Percentiles rank a stretch among this genome's conserved stretches.
Evolutionary conservation across 805 yeast species (phyloP).

Genomic region (Metschnikowia similis): DNA sequence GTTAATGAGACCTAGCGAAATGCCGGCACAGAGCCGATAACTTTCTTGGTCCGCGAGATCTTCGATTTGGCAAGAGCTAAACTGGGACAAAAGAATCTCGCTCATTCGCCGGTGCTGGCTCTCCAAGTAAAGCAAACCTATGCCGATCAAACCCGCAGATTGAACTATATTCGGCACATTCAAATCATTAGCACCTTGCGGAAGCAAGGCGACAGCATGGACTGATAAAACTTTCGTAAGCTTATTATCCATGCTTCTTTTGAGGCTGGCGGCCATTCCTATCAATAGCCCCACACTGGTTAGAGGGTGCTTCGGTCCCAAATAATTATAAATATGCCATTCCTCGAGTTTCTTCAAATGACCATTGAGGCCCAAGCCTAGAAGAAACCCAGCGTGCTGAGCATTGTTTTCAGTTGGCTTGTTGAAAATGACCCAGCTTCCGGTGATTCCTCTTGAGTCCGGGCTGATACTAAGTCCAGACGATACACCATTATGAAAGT

Average conservation of each 20-base stretch:
- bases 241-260: constrained; percentile 79
- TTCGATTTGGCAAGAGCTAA: constrained; percentile 54
- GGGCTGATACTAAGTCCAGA: constrained; percentile 75
- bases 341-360: constrained; percentile 80
- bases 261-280: constrained; percentile 89
- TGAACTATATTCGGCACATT: constrained; percentile 82
- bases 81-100: constrained; percentile 68
- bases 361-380: constrained; percentile 90
- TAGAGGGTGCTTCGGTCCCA: constrained; percentile 81
- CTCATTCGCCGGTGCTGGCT: constrained; percentile 85
- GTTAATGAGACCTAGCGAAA: constrained; percentile 80
- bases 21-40: constrained; percentile 82
- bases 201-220: constrained; percentile 86
- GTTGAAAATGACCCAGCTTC: constrained; percentile 89
- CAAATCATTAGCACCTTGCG: constrained; percentile 85
- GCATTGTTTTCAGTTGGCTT: constrained; percentile 67
- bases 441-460: constrained; percentile 65
- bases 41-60: constrained; percentile 64
- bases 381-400: constrained; percentile 91
- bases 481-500: constrained; percentile 88
- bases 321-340: constrained; percentile 92
- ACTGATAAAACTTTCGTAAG: constrained; percentile 88
- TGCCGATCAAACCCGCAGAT: constrained; percentile 86
- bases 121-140: constrained; percentile 77
- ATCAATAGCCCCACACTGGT: constrained; percentile 83